Evolutionary conservation across 192 early-diverging fungal species (phyloP).

Genomic region (Coemansia sp.): DNA sequence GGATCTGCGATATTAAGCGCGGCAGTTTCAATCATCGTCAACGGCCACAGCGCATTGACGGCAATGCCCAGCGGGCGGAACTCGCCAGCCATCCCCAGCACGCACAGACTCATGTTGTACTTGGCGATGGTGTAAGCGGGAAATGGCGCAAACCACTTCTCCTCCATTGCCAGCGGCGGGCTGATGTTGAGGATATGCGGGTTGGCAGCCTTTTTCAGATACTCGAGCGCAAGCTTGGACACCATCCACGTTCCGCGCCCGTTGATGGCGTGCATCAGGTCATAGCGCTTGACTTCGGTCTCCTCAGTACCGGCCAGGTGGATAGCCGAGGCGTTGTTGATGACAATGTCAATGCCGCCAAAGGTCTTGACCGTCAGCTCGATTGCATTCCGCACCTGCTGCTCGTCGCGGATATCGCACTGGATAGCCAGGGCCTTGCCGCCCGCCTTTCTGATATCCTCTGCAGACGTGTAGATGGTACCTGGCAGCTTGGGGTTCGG

Average conservation of each 20-base stretch:
- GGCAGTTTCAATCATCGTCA: constrained; percentile 72
- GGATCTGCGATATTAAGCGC: constrained; percentile 54
- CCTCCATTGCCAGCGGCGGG: constrained; percentile 67
- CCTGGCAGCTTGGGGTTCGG: constrained; percentile 74
- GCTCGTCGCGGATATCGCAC: constrained; percentile 83
- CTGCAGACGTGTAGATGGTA: constrained; percentile 77
- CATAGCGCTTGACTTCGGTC: constrained; percentile 63
- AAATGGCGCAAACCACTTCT: constrained; percentile 67
- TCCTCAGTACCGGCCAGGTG: constrained; percentile 59
- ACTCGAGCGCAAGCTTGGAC: constrained; percentile 62
- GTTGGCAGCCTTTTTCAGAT: constrained; percentile 67
- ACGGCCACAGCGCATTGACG: constrained; percentile 76
- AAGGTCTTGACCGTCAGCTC: constrained; percentile 64
- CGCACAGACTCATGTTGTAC: constrained; percentile 73
- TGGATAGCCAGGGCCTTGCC: constrained; percentile 72
- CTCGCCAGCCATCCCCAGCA: constrained; percentile 71
- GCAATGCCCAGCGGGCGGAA: constrained; percentile 63
- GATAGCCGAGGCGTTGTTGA: constrained; percentile 81
- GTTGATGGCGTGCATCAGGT: constrained; percentile 76
- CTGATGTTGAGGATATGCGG: constrained; percentile 74
- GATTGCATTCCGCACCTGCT: constrained; percentile 67
- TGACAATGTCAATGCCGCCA: constrained; percentile 78
- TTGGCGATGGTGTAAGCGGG: constrained; percentile 71
- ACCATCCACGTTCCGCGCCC: constrained; percentile 78
- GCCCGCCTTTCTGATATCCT: constrained; percentile 69